Percentiles rank a stretch among this genome's conserved stretches.
These are phyloP conservation scores for Acanthamoeba lenticulata DNA, from an alignment of 208 protist genomes.

Conservation along the genomic window DNA sequence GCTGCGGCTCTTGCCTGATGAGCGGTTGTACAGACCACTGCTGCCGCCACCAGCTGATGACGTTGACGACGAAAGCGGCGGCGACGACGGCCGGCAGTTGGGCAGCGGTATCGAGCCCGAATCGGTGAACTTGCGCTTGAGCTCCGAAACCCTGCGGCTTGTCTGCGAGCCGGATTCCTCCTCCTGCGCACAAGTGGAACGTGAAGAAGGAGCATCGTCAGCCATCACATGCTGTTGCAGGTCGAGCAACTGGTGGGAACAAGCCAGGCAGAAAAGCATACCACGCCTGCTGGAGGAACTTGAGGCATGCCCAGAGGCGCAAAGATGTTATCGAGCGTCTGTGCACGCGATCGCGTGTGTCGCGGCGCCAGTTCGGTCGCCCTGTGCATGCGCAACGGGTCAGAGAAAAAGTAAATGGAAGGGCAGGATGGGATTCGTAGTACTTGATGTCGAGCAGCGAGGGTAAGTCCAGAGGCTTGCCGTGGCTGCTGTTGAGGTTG, in stretches of 20 bases:
- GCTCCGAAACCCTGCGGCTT: neutral
- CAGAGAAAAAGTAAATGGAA: no score
- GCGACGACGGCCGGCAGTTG: neutral
- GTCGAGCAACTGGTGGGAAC: no score
- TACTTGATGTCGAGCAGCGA: neutral
- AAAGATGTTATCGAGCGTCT: neutral
- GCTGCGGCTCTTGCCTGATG: neutral
- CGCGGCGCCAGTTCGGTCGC: neutral
- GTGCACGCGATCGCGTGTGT: neutral
- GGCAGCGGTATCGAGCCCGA: neutral
- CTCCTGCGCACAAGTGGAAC: no score
- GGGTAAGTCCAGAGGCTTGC: no score
- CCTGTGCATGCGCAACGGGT: neutral
- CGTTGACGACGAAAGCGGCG: neutral
- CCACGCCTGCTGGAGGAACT: no score
- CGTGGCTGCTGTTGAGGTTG: no score
- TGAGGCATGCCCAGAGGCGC: neutral
- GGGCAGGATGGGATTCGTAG: neutral
- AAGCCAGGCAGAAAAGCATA: neutral
- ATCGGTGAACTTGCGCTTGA: neutral
- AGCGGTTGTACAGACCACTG: neutral
- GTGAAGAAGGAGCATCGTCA: no score
- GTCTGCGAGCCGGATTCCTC: neutral
- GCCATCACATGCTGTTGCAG: no score
- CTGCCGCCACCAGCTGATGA: no score